phyloP scores from a whole-genome alignment of 2,329 filamentous ascomycete species.

The Ascochyta viciae-villosae region DNA sequence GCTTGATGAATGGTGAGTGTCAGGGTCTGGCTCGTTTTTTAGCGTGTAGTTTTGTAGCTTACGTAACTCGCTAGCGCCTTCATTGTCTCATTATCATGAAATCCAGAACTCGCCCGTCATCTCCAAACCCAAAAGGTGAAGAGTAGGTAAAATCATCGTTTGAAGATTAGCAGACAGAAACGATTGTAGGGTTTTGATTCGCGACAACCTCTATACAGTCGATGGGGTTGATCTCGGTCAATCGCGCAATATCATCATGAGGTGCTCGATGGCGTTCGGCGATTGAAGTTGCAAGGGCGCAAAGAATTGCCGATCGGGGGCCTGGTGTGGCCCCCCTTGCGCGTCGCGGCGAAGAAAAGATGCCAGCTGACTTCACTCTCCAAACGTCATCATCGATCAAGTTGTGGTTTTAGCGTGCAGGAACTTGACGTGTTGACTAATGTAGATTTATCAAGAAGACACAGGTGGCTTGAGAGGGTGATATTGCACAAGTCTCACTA shows the following conservation, averaged over 20 bases:
- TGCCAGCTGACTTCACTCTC: too few species aligned
- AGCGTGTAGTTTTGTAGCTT: too few species aligned
- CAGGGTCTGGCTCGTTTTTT: too few species aligned
- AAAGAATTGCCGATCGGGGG: not conserved
- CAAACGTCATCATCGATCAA: not conserved
- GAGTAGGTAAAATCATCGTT: too few species aligned
- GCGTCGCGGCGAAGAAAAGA: slow-evolving; percentile 6
- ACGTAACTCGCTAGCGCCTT: too few species aligned
- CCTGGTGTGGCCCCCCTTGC: not conserved
- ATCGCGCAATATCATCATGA: not conserved
- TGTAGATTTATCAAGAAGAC: too few species aligned
- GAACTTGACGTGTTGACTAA: not conserved
- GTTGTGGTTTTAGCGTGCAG: not conserved
- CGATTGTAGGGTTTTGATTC: not conserved
- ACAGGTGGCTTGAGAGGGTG: not conserved
- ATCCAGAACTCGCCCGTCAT: too few species aligned
- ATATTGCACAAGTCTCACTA: not conserved
- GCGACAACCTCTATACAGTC: not conserved
- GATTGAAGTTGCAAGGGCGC: not conserved
- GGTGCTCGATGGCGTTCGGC: not conserved
- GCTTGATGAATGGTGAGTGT: too few species aligned
- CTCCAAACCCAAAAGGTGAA: too few species aligned
- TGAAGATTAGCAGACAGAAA: too few species aligned
- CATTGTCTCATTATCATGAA: too few species aligned
- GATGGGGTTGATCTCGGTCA: not conserved